These are phyloP conservation scores for Exutisphaerella laricina DNA, from an alignment of 2,329 filamentous ascomycete genomes.

Conservation along the genomic window DNA sequence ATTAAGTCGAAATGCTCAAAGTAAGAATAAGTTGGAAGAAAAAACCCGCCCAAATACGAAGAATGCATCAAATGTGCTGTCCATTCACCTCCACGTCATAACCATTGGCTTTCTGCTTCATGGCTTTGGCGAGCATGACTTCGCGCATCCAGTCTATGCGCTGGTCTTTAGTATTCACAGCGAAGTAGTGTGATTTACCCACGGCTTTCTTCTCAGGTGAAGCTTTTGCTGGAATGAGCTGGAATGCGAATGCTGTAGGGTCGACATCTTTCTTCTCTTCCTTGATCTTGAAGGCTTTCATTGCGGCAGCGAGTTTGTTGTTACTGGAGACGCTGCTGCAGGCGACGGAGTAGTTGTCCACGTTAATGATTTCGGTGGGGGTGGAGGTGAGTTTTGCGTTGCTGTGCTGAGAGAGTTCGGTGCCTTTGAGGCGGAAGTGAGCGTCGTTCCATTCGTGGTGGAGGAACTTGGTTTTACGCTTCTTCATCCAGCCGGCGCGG, in stretches of 20 bases:
- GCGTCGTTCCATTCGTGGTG: constrained; percentile 92
- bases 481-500: constrained; percentile 89
- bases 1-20: background rate
- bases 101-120: constrained; percentile 76
- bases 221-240: constrained; percentile 60
- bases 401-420: constrained; percentile 60
- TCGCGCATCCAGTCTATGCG: constrained; percentile 97
- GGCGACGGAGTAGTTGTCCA: constrained; percentile 82
- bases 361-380: constrained; percentile 73
- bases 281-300: constrained; percentile 68
- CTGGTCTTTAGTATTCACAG: constrained; percentile 79
- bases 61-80: background rate
- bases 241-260: constrained; percentile 66
- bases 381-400: constrained; percentile 51
- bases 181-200: constrained; percentile 84
- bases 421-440: constrained; percentile 73
- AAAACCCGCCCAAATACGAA: background rate
- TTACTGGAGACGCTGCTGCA: constrained; percentile 70
- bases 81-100: constrained; percentile 80
- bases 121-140: constrained; percentile 82
- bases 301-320: constrained; percentile 78
- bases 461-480: constrained; percentile 81
- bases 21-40: background rate
- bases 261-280: constrained; percentile 46
- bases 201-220: constrained; percentile 32